phyloP scores from a whole-genome alignment of 2,329 filamentous ascomycete species.

The Bretziella fagacearum region DNA sequence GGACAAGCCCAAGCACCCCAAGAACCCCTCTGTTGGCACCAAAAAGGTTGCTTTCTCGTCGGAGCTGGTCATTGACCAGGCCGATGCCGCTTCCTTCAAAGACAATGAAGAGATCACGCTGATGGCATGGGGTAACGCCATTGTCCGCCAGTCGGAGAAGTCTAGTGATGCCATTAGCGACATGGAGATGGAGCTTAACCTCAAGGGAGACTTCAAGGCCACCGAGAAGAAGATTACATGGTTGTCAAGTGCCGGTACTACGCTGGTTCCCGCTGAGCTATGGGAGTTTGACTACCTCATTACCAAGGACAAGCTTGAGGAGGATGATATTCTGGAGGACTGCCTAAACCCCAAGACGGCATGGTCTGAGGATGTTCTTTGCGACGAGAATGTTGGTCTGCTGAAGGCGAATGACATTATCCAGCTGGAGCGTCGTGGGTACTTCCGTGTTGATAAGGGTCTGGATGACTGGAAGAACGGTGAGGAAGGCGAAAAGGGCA shows the following conservation, averaged over 20 bases:
- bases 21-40: constrained; percentile 68
- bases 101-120: constrained; percentile 82
- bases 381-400: constrained; percentile 62
- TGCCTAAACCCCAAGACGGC: constrained; percentile 64
- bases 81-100: constrained; percentile 65
- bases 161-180: constrained; percentile 41
- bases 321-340: constrained; percentile 72
- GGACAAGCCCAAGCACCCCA: constrained; percentile 73
- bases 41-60: constrained; percentile 73
- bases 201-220: constrained; percentile 83
- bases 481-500: constrained; percentile 31
- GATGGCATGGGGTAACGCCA: constrained; percentile 86
- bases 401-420: constrained; percentile 82
- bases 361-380: constrained; percentile 54
- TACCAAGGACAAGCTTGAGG: constrained; percentile 72
- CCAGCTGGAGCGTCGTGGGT: constrained; percentile 87
- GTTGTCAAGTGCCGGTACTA: constrained; percentile 60
- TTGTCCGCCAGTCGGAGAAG: constrained; percentile 29
- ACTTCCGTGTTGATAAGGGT: constrained; percentile 67
- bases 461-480: constrained; percentile 33
- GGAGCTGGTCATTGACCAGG: constrained; percentile 68
- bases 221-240: constrained; percentile 96
- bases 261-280: constrained; percentile 50
- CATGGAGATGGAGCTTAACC: constrained; percentile 71
- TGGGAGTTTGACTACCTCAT: constrained; percentile 53